phyloP scores from a whole-genome alignment of 1,139 yeast genomes.

The Yamadazyma spencermartinsiae region DNA sequence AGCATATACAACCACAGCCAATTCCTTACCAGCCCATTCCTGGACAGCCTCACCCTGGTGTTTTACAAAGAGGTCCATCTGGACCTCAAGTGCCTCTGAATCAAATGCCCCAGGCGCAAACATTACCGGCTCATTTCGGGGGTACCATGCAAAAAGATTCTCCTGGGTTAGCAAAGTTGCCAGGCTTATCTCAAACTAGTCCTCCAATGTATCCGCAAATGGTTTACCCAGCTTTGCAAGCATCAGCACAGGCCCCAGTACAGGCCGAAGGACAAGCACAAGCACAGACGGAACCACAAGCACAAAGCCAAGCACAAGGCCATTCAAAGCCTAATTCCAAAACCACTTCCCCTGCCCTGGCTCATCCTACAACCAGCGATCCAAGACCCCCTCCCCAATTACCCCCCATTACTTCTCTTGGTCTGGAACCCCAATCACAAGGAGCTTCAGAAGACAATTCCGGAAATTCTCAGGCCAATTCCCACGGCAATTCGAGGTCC shows the following conservation, averaged over 20 bases:
- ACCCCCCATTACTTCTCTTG: background rate
- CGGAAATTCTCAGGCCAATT: background rate
- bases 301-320: constrained; percentile 3
- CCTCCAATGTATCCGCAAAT: background rate
- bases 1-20: background rate
- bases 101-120: background rate
- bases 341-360: background rate
- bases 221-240: background rate
- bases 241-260: background rate
- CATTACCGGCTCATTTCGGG: background rate
- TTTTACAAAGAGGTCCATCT: no score
- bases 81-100: background rate
- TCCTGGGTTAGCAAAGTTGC: background rate
- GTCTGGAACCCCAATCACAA: background rate
- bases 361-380: background rate
- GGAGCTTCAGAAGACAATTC: no score
- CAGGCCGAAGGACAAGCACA: background rate
- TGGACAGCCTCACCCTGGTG: background rate
- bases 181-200: background rate
- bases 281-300: background rate
- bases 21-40: background rate
- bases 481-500: background rate
- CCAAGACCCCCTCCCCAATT: background rate
- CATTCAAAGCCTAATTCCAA: background rate
- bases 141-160: background rate